Base-by-base conservation (phyloP, 2,329 filamentous ascomycete genomes). In the Verticillium nonalfalfae region DNA sequence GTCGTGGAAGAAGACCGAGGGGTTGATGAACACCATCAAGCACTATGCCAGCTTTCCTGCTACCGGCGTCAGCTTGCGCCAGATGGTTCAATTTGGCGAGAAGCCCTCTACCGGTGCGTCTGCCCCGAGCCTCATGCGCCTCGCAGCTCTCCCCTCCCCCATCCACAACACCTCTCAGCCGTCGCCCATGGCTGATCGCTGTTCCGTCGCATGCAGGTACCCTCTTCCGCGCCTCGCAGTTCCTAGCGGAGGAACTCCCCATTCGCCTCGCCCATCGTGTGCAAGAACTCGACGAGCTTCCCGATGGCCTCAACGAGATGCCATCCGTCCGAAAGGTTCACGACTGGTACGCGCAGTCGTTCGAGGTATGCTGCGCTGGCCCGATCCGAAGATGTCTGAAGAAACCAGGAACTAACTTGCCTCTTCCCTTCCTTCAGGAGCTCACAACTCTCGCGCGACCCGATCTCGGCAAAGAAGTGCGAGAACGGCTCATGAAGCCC, bases 51-150 rank as follows among this genome's bases (percentile, higher is more conserved):
- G 88, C 78, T 99, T 98, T 77, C 95, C 95, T 67, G 95, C 95
- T 64, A 99, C 95, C 14, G 95, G 95, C 71, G 91, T 96, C 70
- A 97, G 93, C 74, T 83, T 99, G 77, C 87, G 95, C 75, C 95
- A 99, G 83, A 99, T 99, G 95, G 94, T 98, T 62, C 94, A 98
- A 76, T 98, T 98, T 76, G 94, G 94, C 73, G 93, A 97, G 80
- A 91, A 88, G 75, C 93, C 94, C 59, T 97, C 93, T 15, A 91
- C 88, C 69, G 92, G 91, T 95, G 50, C 57, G 59, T 55, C 36
- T 58, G 60, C 52, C 56, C 13, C 55, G 26, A 54, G 15, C 35
- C 55, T 33, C 55, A 21, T 21, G 15, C 13, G 11, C 26, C 13
- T 11, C 11, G 15, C 55, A 33, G 31, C 15, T 56, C 21, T 11